A percentile compares a stretch with the other conserved stretches of the same genome.
Evolutionary conservation across 768 basidiomycete species (phyloP).

Genomic region (Mycena capillaripes): DNA sequence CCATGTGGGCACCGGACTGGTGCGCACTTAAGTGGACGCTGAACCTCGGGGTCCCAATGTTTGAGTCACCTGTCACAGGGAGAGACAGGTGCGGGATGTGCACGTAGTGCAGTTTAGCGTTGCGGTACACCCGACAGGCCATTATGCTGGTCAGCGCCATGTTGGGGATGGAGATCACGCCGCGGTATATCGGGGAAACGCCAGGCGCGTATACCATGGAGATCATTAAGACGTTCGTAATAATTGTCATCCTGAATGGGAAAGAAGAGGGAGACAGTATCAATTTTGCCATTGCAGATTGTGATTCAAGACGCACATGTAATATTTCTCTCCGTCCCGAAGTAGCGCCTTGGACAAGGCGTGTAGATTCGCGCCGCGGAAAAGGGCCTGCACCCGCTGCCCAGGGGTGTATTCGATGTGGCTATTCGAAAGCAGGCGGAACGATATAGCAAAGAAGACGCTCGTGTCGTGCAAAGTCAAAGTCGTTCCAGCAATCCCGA

Average conservation of each 20-base stretch:
- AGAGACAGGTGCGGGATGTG: no score
- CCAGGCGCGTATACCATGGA: background rate
- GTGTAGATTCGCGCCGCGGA: background rate
- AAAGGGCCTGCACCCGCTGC: background rate
- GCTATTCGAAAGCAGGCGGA: background rate
- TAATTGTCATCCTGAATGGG: background rate
- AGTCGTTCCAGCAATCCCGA: background rate
- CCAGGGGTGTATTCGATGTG: background rate
- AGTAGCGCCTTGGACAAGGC: background rate
- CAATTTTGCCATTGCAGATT: background rate
- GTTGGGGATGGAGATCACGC: background rate
- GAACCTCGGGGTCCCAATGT: no score
- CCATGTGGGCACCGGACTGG: no score
- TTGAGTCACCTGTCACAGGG: no score
- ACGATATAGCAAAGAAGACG: no score
- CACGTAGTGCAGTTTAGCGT: background rate
- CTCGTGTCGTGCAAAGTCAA: background rate
- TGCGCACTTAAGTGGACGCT: no score
- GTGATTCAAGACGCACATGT: background rate
- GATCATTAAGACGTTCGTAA: background rate
- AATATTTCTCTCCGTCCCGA: background rate
- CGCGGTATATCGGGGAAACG: background rate
- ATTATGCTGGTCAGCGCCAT: background rate
- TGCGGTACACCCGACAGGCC: background rate
- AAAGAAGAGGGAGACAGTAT: background rate